These are phyloP conservation scores for Coniochaeta pulveracea DNA, from an alignment of 2,329 filamentous ascomycete genomes.

Conservation along the genomic window DNA sequence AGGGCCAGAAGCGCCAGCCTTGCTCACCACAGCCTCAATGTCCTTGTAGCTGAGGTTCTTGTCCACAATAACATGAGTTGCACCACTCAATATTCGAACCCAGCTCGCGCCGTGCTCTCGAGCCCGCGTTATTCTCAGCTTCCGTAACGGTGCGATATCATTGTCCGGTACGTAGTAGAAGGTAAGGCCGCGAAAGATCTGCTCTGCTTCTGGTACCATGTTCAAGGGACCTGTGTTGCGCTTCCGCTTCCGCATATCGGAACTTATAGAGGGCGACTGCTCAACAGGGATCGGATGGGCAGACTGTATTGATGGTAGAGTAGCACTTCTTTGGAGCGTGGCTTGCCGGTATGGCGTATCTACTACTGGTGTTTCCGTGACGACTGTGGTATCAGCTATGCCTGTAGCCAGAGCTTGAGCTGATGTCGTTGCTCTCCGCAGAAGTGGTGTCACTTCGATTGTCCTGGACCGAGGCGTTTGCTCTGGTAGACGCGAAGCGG, in stretches of 20 bases:
- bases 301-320: conserved; percentile 15
- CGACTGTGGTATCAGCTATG: conserved; percentile 10
- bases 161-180: conserved; percentile 78
- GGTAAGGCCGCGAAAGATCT: conserved; percentile 47
- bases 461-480: conserved; percentile 3
- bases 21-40: conserved; percentile 30
- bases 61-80: conserved; percentile 77
- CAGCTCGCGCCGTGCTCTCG: conserved; percentile 66
- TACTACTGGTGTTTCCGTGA: conserved; percentile 20
- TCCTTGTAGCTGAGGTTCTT: conserved; percentile 52
- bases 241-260: conserved; percentile 33
- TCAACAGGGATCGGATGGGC: conserved; percentile 6
- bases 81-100: conserved; percentile 42
- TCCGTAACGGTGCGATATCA: conserved; percentile 55
- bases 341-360: conserved; percentile 11
- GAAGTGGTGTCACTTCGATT: conserved; percentile 13
- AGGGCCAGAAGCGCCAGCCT: conserved; percentile 14
- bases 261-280: conserved; percentile 11
- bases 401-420: conserved; percentile 3
- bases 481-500: no score
- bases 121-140: conserved; percentile 62
- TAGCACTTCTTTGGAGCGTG: conserved; percentile 16
- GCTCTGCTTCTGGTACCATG: conserved; percentile 36
- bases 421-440: background rate
- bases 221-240: conserved; percentile 23